These are phyloP conservation scores for Ceratobasidium sp. DNA, from an alignment of 1,284 basidiomycete species.

Conservation along the genomic window DNA sequence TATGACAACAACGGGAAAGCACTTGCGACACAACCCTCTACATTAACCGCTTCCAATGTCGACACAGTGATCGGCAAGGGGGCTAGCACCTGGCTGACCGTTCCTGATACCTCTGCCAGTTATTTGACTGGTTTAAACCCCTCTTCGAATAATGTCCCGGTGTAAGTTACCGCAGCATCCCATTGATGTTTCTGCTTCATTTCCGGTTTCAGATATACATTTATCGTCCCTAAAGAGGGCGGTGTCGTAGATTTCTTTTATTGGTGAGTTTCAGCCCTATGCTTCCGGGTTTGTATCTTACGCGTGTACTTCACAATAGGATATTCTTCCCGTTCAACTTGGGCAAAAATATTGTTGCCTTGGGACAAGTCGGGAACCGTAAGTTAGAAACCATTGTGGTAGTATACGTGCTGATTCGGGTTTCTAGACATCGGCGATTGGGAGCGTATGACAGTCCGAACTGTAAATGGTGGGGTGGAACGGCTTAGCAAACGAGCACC, in stretches of 20 bases:
- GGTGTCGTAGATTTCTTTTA: slow-evolving; percentile 43
- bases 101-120: slow-evolving; percentile 27
- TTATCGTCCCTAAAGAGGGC: slow-evolving; percentile 37
- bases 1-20: slow-evolving; percentile 21
- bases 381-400: neutral
- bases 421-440: slow-evolving; percentile 39
- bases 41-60: slow-evolving; percentile 21
- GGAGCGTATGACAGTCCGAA: slow-evolving; percentile 46
- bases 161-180: neutral
- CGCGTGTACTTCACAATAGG: neutral
- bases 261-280: slow-evolving; percentile 11
- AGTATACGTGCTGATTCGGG: neutral
- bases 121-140: slow-evolving; percentile 38
- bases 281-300: neutral
- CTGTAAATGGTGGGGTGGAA: slow-evolving; percentile 8
- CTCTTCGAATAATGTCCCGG: slow-evolving; percentile 32
- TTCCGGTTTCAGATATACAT: slow-evolving; percentile 23
- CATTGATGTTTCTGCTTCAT: neutral
- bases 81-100: slow-evolving; percentile 36
- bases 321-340: slow-evolving; percentile 45
- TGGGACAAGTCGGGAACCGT: slow-evolving; percentile 39
- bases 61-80: slow-evolving; percentile 25
- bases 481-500: neutral
- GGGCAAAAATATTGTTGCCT: slow-evolving; percentile 31
- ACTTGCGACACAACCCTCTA: slow-evolving; percentile 19